A percentile compares a stretch with the other conserved stretches of the same genome.
Evolutionary conservation across 495 filamentous ascomycete species (phyloP).

Genomic region (Rusavskia elegans): DNA sequence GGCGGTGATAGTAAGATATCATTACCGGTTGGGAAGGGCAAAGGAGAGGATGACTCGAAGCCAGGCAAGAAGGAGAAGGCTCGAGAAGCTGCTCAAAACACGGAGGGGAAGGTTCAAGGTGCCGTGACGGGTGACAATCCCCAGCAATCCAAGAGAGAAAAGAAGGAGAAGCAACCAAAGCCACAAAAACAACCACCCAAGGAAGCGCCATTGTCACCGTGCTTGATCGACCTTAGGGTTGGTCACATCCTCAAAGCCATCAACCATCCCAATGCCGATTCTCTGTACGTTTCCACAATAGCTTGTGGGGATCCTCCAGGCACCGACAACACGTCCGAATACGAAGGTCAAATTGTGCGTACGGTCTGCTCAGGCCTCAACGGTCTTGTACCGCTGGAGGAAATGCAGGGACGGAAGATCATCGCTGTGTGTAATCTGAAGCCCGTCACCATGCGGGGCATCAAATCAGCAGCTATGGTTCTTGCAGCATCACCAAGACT

Average conservation of each 20-base stretch:
- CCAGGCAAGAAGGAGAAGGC: constrained; percentile 13
- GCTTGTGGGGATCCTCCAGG: constrained; percentile 80
- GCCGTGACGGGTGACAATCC: constrained; percentile 23
- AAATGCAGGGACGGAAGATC: constrained; percentile 93
- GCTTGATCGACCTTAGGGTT: constrained; percentile 82
- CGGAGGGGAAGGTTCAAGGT: constrained; percentile 21
- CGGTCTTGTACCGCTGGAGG: constrained; percentile 76
- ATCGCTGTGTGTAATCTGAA: constrained; percentile 94
- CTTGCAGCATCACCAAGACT: constrained; percentile 76
- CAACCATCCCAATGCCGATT: constrained; percentile 93
- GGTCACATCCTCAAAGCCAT: constrained; percentile 92
- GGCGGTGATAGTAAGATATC: constrained; percentile 21
- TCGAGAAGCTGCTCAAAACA: constrained; percentile 17
- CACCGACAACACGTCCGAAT: constrained; percentile 72
- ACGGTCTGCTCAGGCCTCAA: constrained; percentile 96
- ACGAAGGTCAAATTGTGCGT: constrained; percentile 73
- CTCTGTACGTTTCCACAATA: constrained; percentile 90
- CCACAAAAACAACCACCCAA: constrained; percentile 47
- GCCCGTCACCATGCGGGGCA: constrained; percentile 95
- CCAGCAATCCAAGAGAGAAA: constrained; percentile 33
- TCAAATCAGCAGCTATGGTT: constrained; percentile 93
- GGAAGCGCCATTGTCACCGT: constrained; percentile 56
- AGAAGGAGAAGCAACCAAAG: constrained; percentile 82
- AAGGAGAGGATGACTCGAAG: constrained; percentile 27
- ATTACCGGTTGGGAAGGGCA: constrained; percentile 28